A percentile compares a stretch with the other conserved stretches of the same genome.
These are phyloP conservation scores for Sherardia arvensis DNA, from an alignment of 257 asterid species.

Conservation along the genomic window DNA sequence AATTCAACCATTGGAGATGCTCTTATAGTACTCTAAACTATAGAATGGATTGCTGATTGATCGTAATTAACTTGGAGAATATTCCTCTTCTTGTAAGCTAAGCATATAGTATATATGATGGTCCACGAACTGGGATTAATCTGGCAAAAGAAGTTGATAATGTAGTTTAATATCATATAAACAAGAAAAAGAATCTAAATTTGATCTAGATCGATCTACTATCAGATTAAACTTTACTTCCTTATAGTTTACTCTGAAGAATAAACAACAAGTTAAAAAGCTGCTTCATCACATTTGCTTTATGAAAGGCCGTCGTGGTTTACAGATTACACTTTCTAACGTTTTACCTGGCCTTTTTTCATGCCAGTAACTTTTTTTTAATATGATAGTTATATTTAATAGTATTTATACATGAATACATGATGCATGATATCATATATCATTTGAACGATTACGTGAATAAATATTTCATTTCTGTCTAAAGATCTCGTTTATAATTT, in stretches of 20 bases:
- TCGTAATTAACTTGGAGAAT: too few relatives aligned
- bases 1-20: too few relatives aligned
- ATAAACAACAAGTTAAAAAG: neutral
- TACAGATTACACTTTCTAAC: conserved; percentile 6
- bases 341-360: conserved; percentile 19
- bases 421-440: too few relatives aligned
- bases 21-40: too few relatives aligned
- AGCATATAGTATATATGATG: neutral
- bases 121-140: neutral
- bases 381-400: too few relatives aligned
- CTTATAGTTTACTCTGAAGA: neutral
- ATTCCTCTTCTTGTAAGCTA: neutral
- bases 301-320: conserved; percentile 7
- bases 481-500: too few relatives aligned
- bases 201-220: conserved; percentile 33
- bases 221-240: neutral
- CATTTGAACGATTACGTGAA: too few relatives aligned
- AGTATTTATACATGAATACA: too few relatives aligned
- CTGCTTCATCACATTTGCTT: conserved; percentile 9
- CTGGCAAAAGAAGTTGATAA: too few relatives aligned
- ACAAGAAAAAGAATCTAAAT: neutral
- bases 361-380: too few relatives aligned
- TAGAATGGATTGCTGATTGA: too few relatives aligned
- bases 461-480: too few relatives aligned
- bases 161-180: neutral